Evolutionary conservation across 805 yeast genomes (phyloP), one percentile per base, ranked within the genome.

Genomic region (Scheffersomyces amazonensis): DNA sequence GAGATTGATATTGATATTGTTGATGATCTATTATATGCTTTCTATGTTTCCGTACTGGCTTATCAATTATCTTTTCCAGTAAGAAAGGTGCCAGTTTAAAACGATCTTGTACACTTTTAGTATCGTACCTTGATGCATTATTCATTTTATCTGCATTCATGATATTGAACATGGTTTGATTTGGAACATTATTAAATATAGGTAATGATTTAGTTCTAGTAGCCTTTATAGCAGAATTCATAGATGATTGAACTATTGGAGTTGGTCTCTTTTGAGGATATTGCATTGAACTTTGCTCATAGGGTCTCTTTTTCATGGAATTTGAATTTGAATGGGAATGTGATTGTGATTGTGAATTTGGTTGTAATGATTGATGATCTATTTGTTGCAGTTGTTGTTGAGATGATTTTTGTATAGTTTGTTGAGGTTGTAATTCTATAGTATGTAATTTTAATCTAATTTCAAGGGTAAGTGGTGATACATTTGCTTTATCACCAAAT

Each of bases 381-480:
- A 47, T 20, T 17, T 19, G 44, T 33, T 29, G 24, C 28, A 25
- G 31, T 44, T 49, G 37, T 41, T 48, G 43, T 29, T 24, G 35
- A 37, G 30, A 27, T 22, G 37, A 22, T 37, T 37, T 28, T n/a
- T 16, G 19, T 13, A 16, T n/a, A n/a, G 34, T 1, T 17, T 22
- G 11, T 19, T 33, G 35, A 6, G 37, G 30, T 9, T 39, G 13
- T 27, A 24, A 49, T 16, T 62, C 69, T 4, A 67, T 61, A 19
- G 64, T 61, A 44, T 72, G 69, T 35, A 80, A 66, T 46, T 75
- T 73, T 36, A 80, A 57, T 43, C 78, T 66, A 27, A 80, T 70
- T 55, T 80, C 86, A 35, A 80, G 56, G 2, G 84, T 80, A 42
- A 77, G 73, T 1, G 71, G 57, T 10, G 74, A 58, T 6, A 47